These are phyloP conservation scores for Blastobotrys malaysiensis DNA, from an alignment of 1,139 yeast genomes.

Conservation along the genomic window DNA sequence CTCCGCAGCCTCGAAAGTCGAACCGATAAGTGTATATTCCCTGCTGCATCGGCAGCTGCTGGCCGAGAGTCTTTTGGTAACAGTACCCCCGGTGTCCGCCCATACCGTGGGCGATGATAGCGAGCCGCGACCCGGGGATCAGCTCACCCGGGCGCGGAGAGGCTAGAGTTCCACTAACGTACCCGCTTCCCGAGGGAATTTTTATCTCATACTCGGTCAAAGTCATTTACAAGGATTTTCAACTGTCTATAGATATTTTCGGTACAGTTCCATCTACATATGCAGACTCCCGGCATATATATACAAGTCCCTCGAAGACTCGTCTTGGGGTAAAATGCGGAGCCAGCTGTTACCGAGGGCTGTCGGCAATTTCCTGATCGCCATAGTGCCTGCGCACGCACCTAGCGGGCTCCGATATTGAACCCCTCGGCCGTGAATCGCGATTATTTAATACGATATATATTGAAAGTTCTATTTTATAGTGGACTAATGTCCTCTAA, in stretches of 20 bases:
- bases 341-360: not conserved
- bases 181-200: slow-evolving; percentile 10
- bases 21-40: slow-evolving; percentile 67
- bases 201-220: slow-evolving; percentile 3
- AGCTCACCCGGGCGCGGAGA: slow-evolving; percentile 10
- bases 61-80: slow-evolving; percentile 63
- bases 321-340: not conserved
- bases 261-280: not conserved
- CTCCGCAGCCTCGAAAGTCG: slow-evolving; percentile 85
- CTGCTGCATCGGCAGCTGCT: slow-evolving; percentile 48
- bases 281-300: not conserved
- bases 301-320: not conserved
- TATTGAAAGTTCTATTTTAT: too few species aligned
- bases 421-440: too few species aligned
- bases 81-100: slow-evolving; percentile 81
- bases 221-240: slow-evolving; percentile 2
- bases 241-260: too few species aligned
- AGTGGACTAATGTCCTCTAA: too few species aligned
- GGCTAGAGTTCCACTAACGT: slow-evolving; percentile 19
- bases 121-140: slow-evolving; percentile 30
- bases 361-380: not conserved
- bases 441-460: too few species aligned
- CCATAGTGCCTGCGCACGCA: not conserved
- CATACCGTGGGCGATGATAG: slow-evolving; percentile 63
- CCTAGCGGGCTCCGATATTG: too few species aligned